Evolutionary conservation across 352 stramenopile genomes (phyloP), one percentile per base, ranked within the genome.

Genomic region (Phytophthora europaea): DNA sequence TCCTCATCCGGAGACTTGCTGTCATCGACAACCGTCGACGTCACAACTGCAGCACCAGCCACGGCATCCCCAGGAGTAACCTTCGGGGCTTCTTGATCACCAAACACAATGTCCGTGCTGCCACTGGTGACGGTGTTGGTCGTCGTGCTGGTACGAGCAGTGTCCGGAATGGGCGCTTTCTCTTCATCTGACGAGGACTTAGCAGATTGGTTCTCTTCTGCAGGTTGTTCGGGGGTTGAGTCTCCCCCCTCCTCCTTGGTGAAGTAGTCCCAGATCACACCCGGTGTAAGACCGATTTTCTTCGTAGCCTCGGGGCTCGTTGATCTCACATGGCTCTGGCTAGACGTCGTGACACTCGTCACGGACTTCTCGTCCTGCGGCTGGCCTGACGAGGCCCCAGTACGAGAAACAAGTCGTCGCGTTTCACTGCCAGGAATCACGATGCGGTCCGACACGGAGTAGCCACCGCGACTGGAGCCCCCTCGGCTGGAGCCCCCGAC

Each of bases 191-290:
- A 52, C 34, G 15, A 26, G 31, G 23, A 10, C 26, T 50, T 28
- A 18, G 26, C 43, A 22, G 13, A 9, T 40, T 53, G 47, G 4
- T 53, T 53, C 0, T 53, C 47, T 26, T 16, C 51, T 6, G 38
- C 36, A 23, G 60, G 18, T 48, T 48, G 22, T 20, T 60, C 31
- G 31, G 31, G 31, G 16, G 1, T 65, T 5, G 18, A 38, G 16
- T 55, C 18, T 12, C 48, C 50, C n/a, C 60, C 61, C 8, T 28
- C 61, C 8, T 28, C 13, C 22, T 54, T 61, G 3, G 51, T 56
- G 62, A 70, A 70, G 63, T 62, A 70, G 18, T 70, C 52, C 52
- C 52, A 57, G 28, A 66, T 56, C 18, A 66, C 60, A 50, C 45
- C 47, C 1, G 60, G 60, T 2, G 60, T 58, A 8, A 66, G 45